Conservation (phyloP, 139 green algal species). For the Limnomonas spitsbergensis region DNA sequence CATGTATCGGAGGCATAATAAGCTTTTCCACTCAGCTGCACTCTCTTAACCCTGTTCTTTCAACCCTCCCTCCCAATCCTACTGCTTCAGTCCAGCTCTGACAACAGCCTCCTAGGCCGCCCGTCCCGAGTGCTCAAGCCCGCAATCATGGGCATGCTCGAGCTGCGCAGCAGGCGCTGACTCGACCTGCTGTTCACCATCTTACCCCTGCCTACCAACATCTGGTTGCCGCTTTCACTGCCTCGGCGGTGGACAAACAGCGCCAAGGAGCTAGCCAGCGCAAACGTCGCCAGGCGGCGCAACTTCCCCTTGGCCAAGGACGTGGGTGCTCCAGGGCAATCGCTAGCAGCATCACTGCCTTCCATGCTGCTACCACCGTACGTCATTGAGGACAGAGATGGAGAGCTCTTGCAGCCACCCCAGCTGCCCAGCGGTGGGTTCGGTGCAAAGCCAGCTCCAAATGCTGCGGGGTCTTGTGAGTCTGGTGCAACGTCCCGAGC, state of each 20-base stretch:
- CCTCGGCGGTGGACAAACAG: conserved; percentile 33
- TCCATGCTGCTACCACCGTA: conserved; percentile 9
- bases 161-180: too few relatives aligned
- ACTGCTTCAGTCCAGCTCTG: too few relatives aligned
- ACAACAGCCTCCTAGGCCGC: too few relatives aligned
- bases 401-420: conserved; percentile 11
- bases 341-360: conserved; percentile 2
- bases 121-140: too few relatives aligned
- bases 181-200: too few relatives aligned
- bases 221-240: too few relatives aligned
- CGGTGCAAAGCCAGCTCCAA: conserved; percentile 30
- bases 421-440: conserved; percentile 34
- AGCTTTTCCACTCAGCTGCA: too few relatives aligned
- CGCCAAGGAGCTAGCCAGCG: conserved; percentile 40
- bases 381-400: background rate
- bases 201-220: too few relatives aligned
- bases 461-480: conserved; percentile 24
- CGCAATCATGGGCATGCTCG: too few relatives aligned
- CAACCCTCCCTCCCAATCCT: too few relatives aligned
- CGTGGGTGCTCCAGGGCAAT: conserved; percentile 1
- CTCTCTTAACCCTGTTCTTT: too few relatives aligned
- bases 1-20: too few relatives aligned
- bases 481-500: background rate
- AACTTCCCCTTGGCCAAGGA: conserved; percentile 12
- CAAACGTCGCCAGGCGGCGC: conserved; percentile 33